Evolutionary conservation across 1,284 basidiomycete species (phyloP).

Genomic region (Ustilago cynodontis): DNA sequence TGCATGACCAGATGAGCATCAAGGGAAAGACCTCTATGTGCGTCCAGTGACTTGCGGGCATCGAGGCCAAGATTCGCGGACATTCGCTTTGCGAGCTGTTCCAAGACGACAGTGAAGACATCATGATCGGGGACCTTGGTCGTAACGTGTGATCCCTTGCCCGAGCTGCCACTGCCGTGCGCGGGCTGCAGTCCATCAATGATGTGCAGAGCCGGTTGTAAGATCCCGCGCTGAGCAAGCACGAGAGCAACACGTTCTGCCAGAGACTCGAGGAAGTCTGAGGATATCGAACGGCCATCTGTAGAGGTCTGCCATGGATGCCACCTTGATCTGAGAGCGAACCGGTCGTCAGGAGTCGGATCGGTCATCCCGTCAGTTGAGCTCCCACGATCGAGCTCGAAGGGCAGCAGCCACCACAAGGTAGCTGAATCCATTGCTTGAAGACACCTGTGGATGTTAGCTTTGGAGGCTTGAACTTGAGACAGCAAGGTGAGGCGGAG

Average conservation of each 20-base stretch:
- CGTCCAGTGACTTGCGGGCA: conserved; percentile 21
- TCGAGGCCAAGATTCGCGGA: background rate
- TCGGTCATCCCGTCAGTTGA: background rate
- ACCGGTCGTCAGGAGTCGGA: conserved; percentile 19
- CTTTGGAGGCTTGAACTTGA: conserved; percentile 27
- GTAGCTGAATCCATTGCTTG: conserved; percentile 34
- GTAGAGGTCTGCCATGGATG: conserved; percentile 42
- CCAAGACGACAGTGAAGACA: conserved; percentile 31
- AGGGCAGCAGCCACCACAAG: conserved; percentile 43
- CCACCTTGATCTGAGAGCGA: conserved; percentile 26
- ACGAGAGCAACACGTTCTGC: conserved; percentile 44
- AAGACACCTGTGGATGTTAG: conserved; percentile 33
- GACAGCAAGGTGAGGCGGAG: conserved; percentile 30
- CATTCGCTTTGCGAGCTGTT: conserved; percentile 34
- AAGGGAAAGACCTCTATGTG: conserved; percentile 23
- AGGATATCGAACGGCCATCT: conserved; percentile 11
- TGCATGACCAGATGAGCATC: conserved; percentile 34
- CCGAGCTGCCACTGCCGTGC: background rate
- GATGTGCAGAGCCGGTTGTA: conserved; percentile 41
- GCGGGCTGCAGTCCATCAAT: conserved; percentile 15
- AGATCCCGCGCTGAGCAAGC: conserved; percentile 36
- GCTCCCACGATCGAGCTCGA: conserved; percentile 23
- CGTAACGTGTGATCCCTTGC: background rate
- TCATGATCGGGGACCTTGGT: conserved; percentile 34
- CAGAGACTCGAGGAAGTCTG: conserved; percentile 31